phyloP scores from a whole-genome alignment of 176 grass and related monocot genomes.

The Melocanna baccifera region DNA sequence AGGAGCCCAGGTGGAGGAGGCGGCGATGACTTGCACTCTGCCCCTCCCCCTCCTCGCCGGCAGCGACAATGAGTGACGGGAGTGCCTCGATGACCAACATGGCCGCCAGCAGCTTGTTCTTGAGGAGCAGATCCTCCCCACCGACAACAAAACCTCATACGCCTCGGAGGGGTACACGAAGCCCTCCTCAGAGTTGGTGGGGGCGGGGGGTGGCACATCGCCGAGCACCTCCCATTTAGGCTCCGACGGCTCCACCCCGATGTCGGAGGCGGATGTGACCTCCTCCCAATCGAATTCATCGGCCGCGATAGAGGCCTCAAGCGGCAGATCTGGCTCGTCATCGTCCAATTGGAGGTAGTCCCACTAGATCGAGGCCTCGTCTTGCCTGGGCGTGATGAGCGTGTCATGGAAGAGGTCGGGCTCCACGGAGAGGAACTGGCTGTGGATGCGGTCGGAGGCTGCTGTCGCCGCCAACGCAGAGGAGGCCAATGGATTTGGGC shows the following conservation, averaged over 20 bases:
- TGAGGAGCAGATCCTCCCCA: constrained; percentile 51
- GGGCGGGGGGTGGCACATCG: constrained; percentile 25
- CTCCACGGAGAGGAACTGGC: constrained; percentile 53
- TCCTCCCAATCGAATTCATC: constrained; percentile 73
- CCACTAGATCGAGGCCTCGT: constrained; percentile 46
- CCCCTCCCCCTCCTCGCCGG: constrained; percentile 37
- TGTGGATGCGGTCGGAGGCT: constrained; percentile 49
- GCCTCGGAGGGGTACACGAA: constrained; percentile 63
- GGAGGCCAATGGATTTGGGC: constrained; percentile 14
- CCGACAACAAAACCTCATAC: constrained; percentile 56
- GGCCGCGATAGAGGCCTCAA: neutral
- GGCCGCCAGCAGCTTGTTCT: constrained; percentile 47
- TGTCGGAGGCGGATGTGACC: constrained; percentile 32
- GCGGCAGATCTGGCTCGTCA: constrained; percentile 35
- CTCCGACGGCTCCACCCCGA: neutral
- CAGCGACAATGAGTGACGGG: constrained; percentile 30
- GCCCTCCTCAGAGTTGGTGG: constrained; percentile 41
- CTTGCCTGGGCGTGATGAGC: constrained; percentile 28
- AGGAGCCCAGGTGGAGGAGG: no score
- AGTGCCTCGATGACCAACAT: constrained; percentile 50
- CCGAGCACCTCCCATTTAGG: constrained; percentile 67
- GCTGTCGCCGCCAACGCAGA: constrained; percentile 7
- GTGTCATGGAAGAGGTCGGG: constrained; percentile 38
- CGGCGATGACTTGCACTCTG: no score
- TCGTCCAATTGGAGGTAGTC: constrained; percentile 58